Conservation (phyloP, 1,139 yeast species). For the Blastobotrys aristatus region DNA sequence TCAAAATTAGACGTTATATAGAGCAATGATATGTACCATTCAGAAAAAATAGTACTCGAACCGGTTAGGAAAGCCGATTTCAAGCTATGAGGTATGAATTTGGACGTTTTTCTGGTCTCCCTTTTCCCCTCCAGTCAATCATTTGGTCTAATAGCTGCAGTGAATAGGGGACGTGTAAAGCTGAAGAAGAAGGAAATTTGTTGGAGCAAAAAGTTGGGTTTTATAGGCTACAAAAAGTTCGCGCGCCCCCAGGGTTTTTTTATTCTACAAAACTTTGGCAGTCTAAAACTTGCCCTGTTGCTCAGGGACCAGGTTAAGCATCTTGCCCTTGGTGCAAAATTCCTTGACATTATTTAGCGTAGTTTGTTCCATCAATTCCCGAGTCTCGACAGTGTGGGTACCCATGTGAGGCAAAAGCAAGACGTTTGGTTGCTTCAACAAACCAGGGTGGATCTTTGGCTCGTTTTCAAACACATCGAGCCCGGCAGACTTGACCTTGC, state of each 20-base stretch:
- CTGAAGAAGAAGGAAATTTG: constrained; percentile 10
- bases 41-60: constrained; percentile 11
- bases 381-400: constrained; percentile 53
- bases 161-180: constrained; percentile 17
- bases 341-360: constrained; percentile 43
- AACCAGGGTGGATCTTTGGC: constrained; percentile 45
- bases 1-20: neutral
- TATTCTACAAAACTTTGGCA: neutral
- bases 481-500: constrained; percentile 52
- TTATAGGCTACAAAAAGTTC: neutral
- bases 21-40: constrained; percentile 7
- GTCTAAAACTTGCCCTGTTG: constrained; percentile 19
- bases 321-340: constrained; percentile 52
- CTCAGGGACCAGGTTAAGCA: constrained; percentile 44
- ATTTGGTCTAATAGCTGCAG: constrained; percentile 13
- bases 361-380: constrained; percentile 53
- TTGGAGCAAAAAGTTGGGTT: neutral
- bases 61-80: neutral
- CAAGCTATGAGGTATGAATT: constrained; percentile 16
- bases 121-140: constrained; percentile 17
- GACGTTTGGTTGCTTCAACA: constrained; percentile 40
- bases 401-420: constrained; percentile 66
- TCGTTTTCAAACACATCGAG: constrained; percentile 84
- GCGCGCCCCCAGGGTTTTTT: neutral
- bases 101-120: constrained; percentile 12